Evolutionary conservation across 345 rosid genomes (phyloP).

Genomic region (Eucalyptus curtisii): DNA sequence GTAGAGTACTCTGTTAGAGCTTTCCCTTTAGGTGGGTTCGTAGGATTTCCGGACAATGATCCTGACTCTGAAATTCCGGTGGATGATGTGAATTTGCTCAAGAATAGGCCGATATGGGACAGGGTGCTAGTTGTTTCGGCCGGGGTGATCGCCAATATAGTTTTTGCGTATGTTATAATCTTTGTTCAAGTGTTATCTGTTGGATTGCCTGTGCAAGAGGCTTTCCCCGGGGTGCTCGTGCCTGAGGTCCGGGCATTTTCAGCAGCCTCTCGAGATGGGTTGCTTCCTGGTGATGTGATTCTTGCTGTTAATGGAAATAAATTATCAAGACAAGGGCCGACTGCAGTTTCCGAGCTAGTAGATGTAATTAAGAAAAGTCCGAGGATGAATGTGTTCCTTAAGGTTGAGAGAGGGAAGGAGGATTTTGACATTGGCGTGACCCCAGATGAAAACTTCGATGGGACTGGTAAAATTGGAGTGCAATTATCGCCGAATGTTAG

Average conservation of each 20-base stretch:
- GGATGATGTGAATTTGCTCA: constrained; percentile 73
- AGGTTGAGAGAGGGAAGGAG: constrained; percentile 39
- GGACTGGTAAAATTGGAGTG: constrained; percentile 85
- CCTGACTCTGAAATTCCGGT: constrained; percentile 79
- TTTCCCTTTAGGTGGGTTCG: constrained; percentile 91
- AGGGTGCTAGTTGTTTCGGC: constrained; percentile 80
- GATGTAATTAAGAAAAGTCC: constrained; percentile 58
- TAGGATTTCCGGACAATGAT: constrained; percentile 96
- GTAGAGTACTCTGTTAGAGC: constrained; percentile 89
- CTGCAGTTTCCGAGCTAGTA: constrained; percentile 61
- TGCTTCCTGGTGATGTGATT: constrained; percentile 80
- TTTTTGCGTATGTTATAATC: constrained; percentile 71
- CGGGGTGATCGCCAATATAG: constrained; percentile 78
- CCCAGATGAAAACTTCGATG: constrained; percentile 80
- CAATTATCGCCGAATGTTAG: constrained; percentile 77
- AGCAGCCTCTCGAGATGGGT: constrained; percentile 86
- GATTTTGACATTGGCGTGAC: constrained; percentile 52
- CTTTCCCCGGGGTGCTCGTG: constrained; percentile 82
- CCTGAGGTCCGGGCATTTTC: constrained; percentile 80
- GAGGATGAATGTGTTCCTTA: constrained; percentile 47
- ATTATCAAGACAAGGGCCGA: constrained; percentile 40
- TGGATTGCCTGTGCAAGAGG: constrained; percentile 93
- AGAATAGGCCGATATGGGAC: constrained; percentile 83
- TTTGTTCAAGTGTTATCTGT: constrained; percentile 73
- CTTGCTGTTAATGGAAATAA: constrained; percentile 48